These are phyloP conservation scores for Marsdenia floribunda DNA, from an alignment of 257 asterid genomes.

Conservation along the genomic window DNA sequence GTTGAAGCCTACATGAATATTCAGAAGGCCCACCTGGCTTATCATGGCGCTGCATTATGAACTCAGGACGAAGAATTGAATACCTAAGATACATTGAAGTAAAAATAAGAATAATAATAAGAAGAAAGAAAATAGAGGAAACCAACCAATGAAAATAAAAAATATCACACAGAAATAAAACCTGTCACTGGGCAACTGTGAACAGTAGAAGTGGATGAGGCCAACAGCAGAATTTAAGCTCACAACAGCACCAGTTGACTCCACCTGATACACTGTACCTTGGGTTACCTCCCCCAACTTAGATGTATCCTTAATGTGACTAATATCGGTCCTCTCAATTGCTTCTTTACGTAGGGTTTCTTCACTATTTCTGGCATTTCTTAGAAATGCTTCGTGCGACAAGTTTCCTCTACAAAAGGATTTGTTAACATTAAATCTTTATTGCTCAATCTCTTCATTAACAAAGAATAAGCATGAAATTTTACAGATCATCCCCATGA, in stretches of 20 bases:
- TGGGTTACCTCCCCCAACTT: conserved; percentile 48
- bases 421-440: conserved; percentile 14
- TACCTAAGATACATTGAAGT: conserved; percentile 37
- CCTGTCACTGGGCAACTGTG: conserved; percentile 99
- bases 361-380: conserved; percentile 96
- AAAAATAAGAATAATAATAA: background rate
- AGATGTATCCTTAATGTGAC: conserved; percentile 75
- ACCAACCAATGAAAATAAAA: conserved; percentile 16
- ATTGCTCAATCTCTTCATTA: conserved; percentile 9
- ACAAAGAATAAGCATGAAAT: conserved; percentile 12
- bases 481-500: conserved; percentile 13
- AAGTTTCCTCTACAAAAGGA: conserved; percentile 67
- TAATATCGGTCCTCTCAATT: conserved; percentile 92
- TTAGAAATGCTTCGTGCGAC: conserved; percentile 80
- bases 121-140: background rate
- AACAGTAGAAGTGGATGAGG: conserved; percentile 92
- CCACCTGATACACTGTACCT: conserved; percentile 75
- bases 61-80: conserved; percentile 95
- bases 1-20: conserved; percentile 97
- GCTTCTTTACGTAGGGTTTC: conserved; percentile 98
- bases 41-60: conserved; percentile 87
- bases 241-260: conserved; percentile 98
- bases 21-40: conserved; percentile 62
- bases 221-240: conserved; percentile 99
- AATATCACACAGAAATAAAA: conserved; percentile 7